Conservation (phyloP, 2,329 filamentous ascomycete genomes). For the Monascus ruber region DNA sequence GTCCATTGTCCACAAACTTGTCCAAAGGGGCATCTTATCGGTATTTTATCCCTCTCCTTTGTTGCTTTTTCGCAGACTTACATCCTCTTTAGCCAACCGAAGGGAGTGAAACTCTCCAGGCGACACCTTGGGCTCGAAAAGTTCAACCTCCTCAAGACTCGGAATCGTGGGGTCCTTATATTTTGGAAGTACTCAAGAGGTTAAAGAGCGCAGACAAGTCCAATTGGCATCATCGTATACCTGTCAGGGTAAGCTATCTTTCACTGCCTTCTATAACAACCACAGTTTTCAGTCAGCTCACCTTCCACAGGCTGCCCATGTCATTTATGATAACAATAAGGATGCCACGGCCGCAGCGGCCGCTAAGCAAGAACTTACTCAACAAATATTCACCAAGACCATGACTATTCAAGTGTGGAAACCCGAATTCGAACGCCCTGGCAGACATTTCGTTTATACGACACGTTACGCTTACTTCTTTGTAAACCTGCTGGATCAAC, state of each 20-base stretch:
- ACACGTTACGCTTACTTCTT: constrained; percentile 78
- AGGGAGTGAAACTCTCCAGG: constrained; percentile 39
- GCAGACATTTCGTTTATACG: constrained; percentile 85
- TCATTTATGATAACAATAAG: constrained; percentile 47
- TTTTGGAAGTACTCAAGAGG: constrained; percentile 47
- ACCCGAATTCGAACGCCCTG: constrained; percentile 72
- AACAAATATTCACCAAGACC: constrained; percentile 83
- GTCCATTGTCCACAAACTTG: constrained; percentile 70
- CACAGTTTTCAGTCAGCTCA: constrained; percentile 25
- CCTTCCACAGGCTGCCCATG: constrained; percentile 40
- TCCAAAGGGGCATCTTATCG: constrained; percentile 39
- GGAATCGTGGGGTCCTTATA: constrained; percentile 49
- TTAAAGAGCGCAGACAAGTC: constrained; percentile 68
- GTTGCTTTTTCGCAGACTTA: constrained; percentile 19
- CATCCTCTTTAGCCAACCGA: constrained; percentile 32
- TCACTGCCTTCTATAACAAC: neutral
- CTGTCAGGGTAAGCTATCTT: constrained; percentile 51
- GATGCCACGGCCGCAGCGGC: constrained; percentile 43
- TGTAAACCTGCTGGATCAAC: constrained; percentile 59
- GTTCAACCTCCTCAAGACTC: constrained; percentile 37
- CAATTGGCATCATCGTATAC: constrained; percentile 91
- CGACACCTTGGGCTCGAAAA: constrained; percentile 46
- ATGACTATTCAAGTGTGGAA: constrained; percentile 95
- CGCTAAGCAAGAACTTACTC: constrained; percentile 67
- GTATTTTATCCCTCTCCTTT: constrained; percentile 15